Evolutionary conservation across 2,329 filamentous ascomycete species (phyloP).

Genomic region (Cladosporium phlei): DNA sequence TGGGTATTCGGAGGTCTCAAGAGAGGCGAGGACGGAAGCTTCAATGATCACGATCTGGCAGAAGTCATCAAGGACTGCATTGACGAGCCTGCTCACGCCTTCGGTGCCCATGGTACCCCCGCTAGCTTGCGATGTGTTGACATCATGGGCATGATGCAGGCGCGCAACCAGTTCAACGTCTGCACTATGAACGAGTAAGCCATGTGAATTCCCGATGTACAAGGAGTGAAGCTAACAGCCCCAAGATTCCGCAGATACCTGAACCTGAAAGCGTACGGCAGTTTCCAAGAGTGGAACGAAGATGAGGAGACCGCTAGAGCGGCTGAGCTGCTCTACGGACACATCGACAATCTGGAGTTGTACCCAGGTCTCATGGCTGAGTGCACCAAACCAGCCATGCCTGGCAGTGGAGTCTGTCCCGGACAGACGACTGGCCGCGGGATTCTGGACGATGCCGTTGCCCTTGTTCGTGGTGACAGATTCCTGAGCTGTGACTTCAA

Average conservation of each 20-base stretch:
- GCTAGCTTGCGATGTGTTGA: constrained; percentile 45
- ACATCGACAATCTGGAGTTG: constrained; percentile 52
- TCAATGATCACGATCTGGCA: constrained; percentile 42
- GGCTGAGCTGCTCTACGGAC: constrained; percentile 46
- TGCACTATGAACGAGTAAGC: constrained; percentile 49
- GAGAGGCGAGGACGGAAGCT: constrained; percentile 38
- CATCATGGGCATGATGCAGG: constrained; percentile 46
- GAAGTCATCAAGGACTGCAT: constrained; percentile 44
- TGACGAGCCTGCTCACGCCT: constrained; percentile 47
- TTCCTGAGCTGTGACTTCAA: constrained; percentile 48
- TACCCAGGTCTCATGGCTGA: constrained; percentile 56
- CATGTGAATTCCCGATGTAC: not conserved
- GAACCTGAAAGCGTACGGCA: constrained; percentile 34
- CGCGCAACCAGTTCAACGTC: constrained; percentile 32
- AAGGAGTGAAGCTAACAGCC: not conserved
- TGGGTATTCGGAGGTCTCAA: constrained; percentile 43
- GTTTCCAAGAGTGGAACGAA: constrained; percentile 33
- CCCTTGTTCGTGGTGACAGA: constrained; percentile 43
- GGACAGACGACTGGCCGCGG: constrained; percentile 44
- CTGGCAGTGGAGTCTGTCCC: constrained; percentile 44
- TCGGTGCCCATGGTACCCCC: constrained; percentile 47
- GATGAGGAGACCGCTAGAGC: constrained; percentile 35
- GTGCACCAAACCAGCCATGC: constrained; percentile 49
- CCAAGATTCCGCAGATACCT: constrained; percentile 33
- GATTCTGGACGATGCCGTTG: constrained; percentile 47